Evolutionary conservation across 208 protist species (phyloP), one percentile per base, ranked within the genome.

Genomic region (Crithidia bombi): DNA sequence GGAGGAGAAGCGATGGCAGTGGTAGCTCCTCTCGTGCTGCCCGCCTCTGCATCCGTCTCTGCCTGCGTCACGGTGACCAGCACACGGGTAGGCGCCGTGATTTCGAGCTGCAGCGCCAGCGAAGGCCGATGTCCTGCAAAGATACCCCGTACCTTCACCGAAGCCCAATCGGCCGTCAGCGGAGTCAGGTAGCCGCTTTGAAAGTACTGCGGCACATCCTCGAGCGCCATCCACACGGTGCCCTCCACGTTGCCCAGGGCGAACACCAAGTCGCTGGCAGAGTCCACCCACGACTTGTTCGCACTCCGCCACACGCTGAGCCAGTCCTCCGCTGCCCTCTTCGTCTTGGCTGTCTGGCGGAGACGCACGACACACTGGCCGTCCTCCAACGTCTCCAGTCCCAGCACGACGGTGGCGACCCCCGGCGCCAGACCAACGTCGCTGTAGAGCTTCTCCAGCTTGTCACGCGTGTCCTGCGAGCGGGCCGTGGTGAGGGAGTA

Each of bases 171-270:
- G 1, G 2, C 9, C 30, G 75, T 36, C 47, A 72, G 58, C 59
- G 79, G 89, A 17, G 73, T 51, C n/a, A 86, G 55, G 43, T 57
- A 77, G 52, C 85, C 89, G 23, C 72, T 70, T 56, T 79, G 70
- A 47, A 94, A 94, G 72, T 82, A 92, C 61, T 83, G 59, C 23
- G 83, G 56, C 17, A 89, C 50, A 56, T 88, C 80, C 30, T 71
- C 56, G 35, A 72, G 70, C 36, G 75, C 82, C 89, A 94, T 94
- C 84, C 85, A 94, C 46, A 87, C 58, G 26, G 55, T 47, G 2
- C 54, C 41, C 25, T 65, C 30, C 69, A 57, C 32, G 25, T 73
- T 52, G 17, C 65, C 54, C 14, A 57, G 28, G 7, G 49, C 69
- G 46, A 78, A 77, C 6, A 75, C 67, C 11, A 72, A 54, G 65